A percentile compares a stretch with the other conserved stretches of the same genome.
phyloP scores from a whole-genome alignment of 2,329 filamentous ascomycete genomes.

The Aureobasidium sp. region DNA sequence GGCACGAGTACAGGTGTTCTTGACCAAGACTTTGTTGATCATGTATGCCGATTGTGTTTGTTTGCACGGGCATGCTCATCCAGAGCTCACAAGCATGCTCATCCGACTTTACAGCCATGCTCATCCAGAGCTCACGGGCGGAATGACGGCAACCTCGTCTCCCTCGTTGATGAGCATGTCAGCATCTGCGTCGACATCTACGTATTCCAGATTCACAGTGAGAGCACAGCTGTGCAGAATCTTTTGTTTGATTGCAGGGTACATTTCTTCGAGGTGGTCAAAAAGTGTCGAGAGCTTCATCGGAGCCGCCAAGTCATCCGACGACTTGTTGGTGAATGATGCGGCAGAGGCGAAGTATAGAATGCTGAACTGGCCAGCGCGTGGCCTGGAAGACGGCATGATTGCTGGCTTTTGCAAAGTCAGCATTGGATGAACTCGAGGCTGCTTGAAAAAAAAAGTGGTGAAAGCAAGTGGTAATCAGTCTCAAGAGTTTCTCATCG shows the following conservation, averaged over 20 bases:
- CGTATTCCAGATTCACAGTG: conserved; percentile 74
- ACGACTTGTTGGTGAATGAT: conserved; percentile 61
- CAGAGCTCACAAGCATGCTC: too few species aligned
- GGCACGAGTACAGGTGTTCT: background rate
- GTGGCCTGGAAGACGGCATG: conserved; percentile 42
- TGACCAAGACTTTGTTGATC: background rate
- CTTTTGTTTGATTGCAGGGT: conserved; percentile 61
- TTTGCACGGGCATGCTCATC: background rate
- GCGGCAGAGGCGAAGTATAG: conserved; percentile 76
- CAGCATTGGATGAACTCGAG: background rate
- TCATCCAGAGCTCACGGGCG: conserved; percentile 79
- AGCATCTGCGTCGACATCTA: conserved; percentile 55
- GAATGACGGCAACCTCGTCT: conserved; percentile 82
- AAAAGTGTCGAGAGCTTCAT: conserved; percentile 59
- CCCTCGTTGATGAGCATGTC: conserved; percentile 56
- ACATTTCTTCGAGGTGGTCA: conserved; percentile 57
- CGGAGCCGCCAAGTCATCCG: conserved; percentile 61
- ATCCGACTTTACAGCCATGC: background rate
- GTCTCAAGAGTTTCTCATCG: conserved; percentile 10
- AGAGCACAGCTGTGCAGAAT: conserved; percentile 68
- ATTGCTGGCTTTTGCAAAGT: background rate
- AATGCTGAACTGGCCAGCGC: conserved; percentile 64
- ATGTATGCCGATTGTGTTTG: background rate
- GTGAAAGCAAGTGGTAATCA: background rate
- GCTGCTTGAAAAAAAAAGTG: background rate